Conservation (phyloP, 2,329 filamentous ascomycete species). For the Colletotrichum spinosum region DNA sequence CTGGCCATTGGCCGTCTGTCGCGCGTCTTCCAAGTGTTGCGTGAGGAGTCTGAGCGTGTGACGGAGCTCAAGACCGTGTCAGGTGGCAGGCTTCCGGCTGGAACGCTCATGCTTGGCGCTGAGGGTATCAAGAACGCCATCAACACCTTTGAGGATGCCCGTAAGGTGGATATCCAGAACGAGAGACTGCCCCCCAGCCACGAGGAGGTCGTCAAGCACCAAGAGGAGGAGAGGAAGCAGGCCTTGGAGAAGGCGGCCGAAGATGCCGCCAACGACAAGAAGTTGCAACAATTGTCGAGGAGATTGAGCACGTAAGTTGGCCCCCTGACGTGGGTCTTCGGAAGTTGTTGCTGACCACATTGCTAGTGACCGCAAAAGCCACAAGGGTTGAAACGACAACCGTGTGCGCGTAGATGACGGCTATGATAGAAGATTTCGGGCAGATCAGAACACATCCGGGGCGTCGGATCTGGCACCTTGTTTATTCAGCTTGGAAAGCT, state of each 20-base stretch:
- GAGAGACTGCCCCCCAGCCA: conserved; percentile 92
- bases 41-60: conserved; percentile 96
- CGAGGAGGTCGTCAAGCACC: conserved; percentile 88
- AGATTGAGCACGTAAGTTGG: conserved; percentile 92
- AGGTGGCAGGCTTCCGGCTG: conserved; percentile 90
- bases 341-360: neutral
- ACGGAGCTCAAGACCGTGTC: conserved; percentile 98
- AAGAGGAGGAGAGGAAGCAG: conserved; percentile 82
- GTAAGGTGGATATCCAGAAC: conserved; percentile 97
- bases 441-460: conserved; percentile 29
- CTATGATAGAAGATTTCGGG: conserved; percentile 24
- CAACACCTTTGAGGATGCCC: conserved; percentile 93
- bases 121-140: conserved; percentile 99
- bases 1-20: conserved; percentile 96
- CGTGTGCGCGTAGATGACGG: conserved; percentile 10
- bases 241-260: conserved; percentile 87
- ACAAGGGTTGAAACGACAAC: conserved; percentile 27
- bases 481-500: conserved; percentile 31
- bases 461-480: conserved; percentile 33
- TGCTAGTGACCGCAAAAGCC: conserved; percentile 49
- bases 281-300: conserved; percentile 86
- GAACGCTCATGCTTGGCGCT: conserved; percentile 96
- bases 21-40: conserved; percentile 96
- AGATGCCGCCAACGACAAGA: conserved; percentile 92
- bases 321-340: neutral